phyloP scores from a whole-genome alignment of 345 rosid genomes.

The Erodium maritimum region DNA sequence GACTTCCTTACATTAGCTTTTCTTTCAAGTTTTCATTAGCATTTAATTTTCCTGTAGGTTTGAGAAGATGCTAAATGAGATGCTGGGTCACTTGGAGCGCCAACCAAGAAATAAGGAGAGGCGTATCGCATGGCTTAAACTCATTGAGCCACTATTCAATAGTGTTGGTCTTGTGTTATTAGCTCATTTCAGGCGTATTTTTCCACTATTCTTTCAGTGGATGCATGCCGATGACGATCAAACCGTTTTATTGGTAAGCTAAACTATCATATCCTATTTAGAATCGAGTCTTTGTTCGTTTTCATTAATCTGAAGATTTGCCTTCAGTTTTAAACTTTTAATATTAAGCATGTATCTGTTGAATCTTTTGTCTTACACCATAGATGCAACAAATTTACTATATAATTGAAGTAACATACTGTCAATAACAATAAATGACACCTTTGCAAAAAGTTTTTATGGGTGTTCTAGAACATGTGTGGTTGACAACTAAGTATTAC shows the following conservation, averaged over 20 bases:
- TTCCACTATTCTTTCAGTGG: constrained; percentile 76
- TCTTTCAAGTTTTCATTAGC: neutral
- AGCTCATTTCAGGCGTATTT: constrained; percentile 65
- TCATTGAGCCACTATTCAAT: constrained; percentile 51
- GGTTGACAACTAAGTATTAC: neutral
- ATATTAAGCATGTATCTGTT: neutral
- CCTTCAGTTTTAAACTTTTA: neutral
- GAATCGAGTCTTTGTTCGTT: neutral
- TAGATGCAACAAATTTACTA: neutral
- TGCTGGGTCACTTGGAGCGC: constrained; percentile 79
- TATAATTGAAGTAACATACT: neutral
- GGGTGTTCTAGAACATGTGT: neutral
- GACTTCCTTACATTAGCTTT: neutral
- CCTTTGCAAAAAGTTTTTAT: neutral
- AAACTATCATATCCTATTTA: neutral
- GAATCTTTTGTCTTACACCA: neutral
- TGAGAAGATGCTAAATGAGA: constrained; percentile 64
- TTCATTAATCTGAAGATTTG: neutral
- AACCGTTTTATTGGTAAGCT: constrained; percentile 62
- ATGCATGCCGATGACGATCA: constrained; percentile 77
- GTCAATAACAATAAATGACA: neutral
- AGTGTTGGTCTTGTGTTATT: constrained; percentile 55
- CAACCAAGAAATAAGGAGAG: constrained; percentile 68
- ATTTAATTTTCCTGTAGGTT: constrained; percentile 27
- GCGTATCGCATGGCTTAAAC: constrained; percentile 54